phyloP scores from a whole-genome alignment of 208 protist genomes.

The Wallacemonas sp. region DNA sequence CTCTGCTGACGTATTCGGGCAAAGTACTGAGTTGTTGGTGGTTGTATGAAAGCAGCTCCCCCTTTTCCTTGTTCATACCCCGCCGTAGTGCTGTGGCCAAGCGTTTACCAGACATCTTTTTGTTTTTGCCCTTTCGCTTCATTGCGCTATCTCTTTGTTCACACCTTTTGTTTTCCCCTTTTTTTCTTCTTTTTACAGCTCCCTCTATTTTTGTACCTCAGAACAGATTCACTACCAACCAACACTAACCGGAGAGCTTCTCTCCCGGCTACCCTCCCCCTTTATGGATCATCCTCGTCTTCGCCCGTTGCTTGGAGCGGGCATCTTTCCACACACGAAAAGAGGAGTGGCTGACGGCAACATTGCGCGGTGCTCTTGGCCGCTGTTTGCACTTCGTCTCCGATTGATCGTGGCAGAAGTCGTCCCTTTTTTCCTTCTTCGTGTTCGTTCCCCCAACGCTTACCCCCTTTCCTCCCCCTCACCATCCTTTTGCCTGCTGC shows the following conservation, averaged over 20 bases:
- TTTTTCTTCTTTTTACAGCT: constrained; percentile 5
- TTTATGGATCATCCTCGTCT: too few relatives aligned
- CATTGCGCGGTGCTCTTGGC: too few relatives aligned
- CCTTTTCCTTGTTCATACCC: constrained; percentile 9
- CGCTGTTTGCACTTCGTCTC: too few relatives aligned
- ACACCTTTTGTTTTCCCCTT: neutral
- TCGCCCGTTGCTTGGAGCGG: too few relatives aligned
- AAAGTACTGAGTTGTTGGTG: neutral
- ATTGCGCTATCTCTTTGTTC: neutral
- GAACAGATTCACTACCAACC: neutral
- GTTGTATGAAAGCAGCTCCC: neutral
- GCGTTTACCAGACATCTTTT: constrained; percentile 9
- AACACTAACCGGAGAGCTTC: too few relatives aligned
- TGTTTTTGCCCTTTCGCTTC: constrained; percentile 4
- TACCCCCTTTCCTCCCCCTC: too few relatives aligned
- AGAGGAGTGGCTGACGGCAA: too few relatives aligned
- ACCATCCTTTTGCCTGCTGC: neutral
- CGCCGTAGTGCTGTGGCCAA: neutral
- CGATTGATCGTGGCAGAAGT: too few relatives aligned
- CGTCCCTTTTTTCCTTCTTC: neutral
- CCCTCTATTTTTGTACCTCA: constrained; percentile 14
- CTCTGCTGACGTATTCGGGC: too few relatives aligned
- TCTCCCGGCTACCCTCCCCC: too few relatives aligned
- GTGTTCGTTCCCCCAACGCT: too few relatives aligned
- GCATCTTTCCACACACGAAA: too few relatives aligned